A percentile compares a stretch with the other conserved stretches of the same genome.
These are phyloP conservation scores for Penicillium lividum DNA, from an alignment of 495 filamentous ascomycete species.

Conservation along the genomic window DNA sequence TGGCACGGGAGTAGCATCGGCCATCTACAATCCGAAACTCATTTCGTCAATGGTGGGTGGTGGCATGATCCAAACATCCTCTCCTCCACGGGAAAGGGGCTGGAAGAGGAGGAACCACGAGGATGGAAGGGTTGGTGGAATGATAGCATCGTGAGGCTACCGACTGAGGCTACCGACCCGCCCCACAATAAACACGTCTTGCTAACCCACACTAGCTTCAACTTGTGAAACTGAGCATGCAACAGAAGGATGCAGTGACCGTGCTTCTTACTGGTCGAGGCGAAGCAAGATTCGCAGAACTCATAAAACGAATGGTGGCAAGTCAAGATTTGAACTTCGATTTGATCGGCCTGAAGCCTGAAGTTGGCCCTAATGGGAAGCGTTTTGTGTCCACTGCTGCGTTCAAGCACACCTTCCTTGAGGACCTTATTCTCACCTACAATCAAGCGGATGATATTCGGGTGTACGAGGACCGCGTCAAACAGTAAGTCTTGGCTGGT, in stretches of 20 bases:
- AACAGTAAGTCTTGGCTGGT: conserved; percentile 53
- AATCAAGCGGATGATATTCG: conserved; percentile 76
- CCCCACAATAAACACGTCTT: not conserved
- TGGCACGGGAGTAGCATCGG: conserved; percentile 80
- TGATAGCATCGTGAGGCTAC: conserved; percentile 67
- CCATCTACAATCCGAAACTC: conserved; percentile 69
- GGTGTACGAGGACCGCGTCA: conserved; percentile 65
- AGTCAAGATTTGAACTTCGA: conserved; percentile 85
- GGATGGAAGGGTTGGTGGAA: conserved; percentile 98
- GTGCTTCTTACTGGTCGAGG: conserved; percentile 88
- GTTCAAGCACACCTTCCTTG: conserved; percentile 85
- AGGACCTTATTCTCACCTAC: conserved; percentile 82
- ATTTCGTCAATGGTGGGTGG: conserved; percentile 88
- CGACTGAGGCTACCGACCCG: not conserved
- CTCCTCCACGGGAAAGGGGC: conserved; percentile 79
- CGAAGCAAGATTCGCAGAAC: conserved; percentile 70
- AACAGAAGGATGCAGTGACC: conserved; percentile 83
- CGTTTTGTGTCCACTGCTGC: conserved; percentile 74
- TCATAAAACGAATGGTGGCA: conserved; percentile 80
- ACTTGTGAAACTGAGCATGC: conserved; percentile 76
- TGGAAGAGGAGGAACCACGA: conserved; percentile 76
- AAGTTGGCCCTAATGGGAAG: conserved; percentile 74
- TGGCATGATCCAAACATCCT: conserved; percentile 93
- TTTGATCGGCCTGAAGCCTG: conserved; percentile 85
- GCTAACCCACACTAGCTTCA: conserved; percentile 57